Evolutionary conservation across 441 rosid species (phyloP), one percentile per base, ranked within the genome.

Genomic region (Cnidoscolus chayamansa): DNA sequence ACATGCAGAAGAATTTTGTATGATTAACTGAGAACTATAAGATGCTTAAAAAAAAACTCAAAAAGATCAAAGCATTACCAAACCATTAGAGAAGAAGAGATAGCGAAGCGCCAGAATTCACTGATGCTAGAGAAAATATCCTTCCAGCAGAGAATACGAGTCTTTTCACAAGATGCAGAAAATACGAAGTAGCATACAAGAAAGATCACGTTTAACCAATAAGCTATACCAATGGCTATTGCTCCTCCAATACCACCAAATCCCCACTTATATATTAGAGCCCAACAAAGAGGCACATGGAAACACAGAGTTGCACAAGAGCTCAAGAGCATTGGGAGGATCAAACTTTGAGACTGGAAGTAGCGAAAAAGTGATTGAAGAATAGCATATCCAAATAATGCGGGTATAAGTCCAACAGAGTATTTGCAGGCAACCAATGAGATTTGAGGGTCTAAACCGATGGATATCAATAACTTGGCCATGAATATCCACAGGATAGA

Each of bases 31-130:
- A 40, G 45, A 40, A 40, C 6, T 7, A 40, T 2, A 66, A 9
- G 40, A 20, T 16, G 11, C 3, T 8, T 25, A 11, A n/a, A n/a
- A 0, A 25, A 57, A 50, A 64, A 4, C 31, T 31, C 19, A 49
- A 16, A 19, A 57, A 1, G 58, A 57, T 40, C 35, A 49, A 57
- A 16, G 17, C 16, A 20, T 67, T 87, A 88, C 96, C 91, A 86
- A 64, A 80, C 59, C 96, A 90, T 87, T 64, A 90, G 67, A 3
- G 87, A 86, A 70, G 92, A 79, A 16, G 93, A 93, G 25, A 85
- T 11, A 0, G 81, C 92, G 0, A 84, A 84, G 63, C 67, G 35
- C 45, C 82, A 61, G 65, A 88, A 85, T 66, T 82, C 84, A 49
- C 72, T 72, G 54, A 82, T 64, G 69, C 84, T 67, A 13, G 51